These are phyloP conservation scores for Ophiostoma tasmaniense DNA, from an alignment of 2,329 filamentous ascomycete genomes.

Conservation along the genomic window DNA sequence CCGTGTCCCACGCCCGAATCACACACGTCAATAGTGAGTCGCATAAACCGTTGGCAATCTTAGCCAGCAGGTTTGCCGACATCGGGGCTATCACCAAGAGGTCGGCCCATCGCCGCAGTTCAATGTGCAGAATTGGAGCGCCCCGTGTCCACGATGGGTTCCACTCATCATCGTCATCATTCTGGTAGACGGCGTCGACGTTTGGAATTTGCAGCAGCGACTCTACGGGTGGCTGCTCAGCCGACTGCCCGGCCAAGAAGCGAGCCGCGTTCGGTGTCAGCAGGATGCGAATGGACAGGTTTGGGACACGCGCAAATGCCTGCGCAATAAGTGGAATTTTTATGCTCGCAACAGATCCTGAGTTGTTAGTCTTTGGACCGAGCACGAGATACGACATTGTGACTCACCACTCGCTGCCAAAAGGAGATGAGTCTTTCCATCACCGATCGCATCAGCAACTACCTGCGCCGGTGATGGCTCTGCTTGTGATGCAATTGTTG, in stretches of 20 bases:
- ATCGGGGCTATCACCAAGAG: slow-evolving; percentile 72
- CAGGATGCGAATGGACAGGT: slow-evolving; percentile 74
- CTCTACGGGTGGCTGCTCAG: slow-evolving; percentile 64
- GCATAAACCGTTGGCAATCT: slow-evolving; percentile 66
- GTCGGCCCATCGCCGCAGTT: slow-evolving; percentile 71
- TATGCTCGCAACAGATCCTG: slow-evolving; percentile 70
- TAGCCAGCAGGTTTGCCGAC: slow-evolving; percentile 77
- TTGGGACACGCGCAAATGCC: slow-evolving; percentile 38
- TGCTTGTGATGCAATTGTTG: not conserved
- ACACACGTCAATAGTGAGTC: slow-evolving; percentile 69
- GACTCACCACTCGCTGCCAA: slow-evolving; percentile 29
- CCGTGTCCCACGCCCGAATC: slow-evolving; percentile 79
- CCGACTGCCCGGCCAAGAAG: slow-evolving; percentile 68
- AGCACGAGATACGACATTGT: not conserved
- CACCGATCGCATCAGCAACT: slow-evolving; percentile 28
- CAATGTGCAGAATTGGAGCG: slow-evolving; percentile 80
- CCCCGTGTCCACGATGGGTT: slow-evolving; percentile 66
- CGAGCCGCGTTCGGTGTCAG: slow-evolving; percentile 64
- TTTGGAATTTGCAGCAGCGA: slow-evolving; percentile 53
- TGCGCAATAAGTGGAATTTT: slow-evolving; percentile 63
- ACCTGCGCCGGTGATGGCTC: slow-evolving; percentile 23
- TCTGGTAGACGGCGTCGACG: slow-evolving; percentile 67
- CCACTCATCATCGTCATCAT: slow-evolving; percentile 79
- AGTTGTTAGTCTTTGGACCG: not conserved
- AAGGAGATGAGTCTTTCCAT: slow-evolving; percentile 36